Conservation (phyloP, 208 protist genomes). For the Crithidia bombi region DNA sequence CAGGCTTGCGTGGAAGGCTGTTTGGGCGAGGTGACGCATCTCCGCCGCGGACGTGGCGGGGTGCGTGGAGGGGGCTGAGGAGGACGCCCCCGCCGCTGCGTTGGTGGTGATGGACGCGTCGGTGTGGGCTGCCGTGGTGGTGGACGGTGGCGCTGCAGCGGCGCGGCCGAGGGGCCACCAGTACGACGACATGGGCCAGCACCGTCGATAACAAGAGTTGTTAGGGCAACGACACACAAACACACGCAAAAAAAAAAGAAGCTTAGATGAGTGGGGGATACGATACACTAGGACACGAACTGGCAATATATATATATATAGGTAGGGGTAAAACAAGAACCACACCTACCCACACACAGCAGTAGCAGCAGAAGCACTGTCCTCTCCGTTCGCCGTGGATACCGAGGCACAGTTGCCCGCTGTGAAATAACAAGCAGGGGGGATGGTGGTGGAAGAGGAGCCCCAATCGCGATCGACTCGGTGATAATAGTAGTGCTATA, state of each 20-base stretch:
- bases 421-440: no score
- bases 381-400: no score
- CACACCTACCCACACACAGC: no score
- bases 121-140: not conserved
- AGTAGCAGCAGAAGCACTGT: no score
- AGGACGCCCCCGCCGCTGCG: not conserved
- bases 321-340: not conserved
- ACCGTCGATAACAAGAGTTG: no score
- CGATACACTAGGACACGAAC: no score
- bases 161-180: conserved; percentile 29
- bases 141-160: not conserved
- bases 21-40: conserved; percentile 25
- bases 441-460: no score
- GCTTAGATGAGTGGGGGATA: not conserved
- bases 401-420: no score
- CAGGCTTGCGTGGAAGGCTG: conserved; percentile 56
- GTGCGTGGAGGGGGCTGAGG: not conserved
- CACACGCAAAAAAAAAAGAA: not conserved
- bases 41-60: conserved; percentile 11
- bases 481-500: no score
- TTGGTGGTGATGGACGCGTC: not conserved
- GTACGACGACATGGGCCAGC: conserved; percentile 23
- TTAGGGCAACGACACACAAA: not conserved
- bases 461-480: no score
- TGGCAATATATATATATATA: no score